A percentile compares a stretch with the other conserved stretches of the same genome.
Evolutionary conservation across 495 filamentous ascomycete genomes (phyloP).

Genomic region (Hyaloscypha finlandica): DNA sequence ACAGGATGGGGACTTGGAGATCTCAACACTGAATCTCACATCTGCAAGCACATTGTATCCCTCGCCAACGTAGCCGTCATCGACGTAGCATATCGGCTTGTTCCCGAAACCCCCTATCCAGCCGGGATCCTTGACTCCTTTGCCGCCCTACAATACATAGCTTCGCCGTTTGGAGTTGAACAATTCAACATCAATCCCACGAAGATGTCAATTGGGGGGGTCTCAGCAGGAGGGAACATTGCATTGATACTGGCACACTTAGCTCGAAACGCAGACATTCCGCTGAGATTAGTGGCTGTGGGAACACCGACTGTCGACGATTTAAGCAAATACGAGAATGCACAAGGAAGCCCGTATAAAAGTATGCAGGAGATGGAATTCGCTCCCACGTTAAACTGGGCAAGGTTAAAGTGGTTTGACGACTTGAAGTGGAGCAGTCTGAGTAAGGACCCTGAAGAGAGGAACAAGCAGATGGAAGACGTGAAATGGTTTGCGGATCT

Average conservation of each 20-base stretch:
- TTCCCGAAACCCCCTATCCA: constrained; percentile 9
- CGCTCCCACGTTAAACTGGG: constrained; percentile 15
- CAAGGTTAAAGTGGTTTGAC: constrained; percentile 8
- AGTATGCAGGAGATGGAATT: constrained; percentile 20
- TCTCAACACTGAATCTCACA: constrained; percentile 12
- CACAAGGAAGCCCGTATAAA: constrained; percentile 1
- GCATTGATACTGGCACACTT: constrained; percentile 43
- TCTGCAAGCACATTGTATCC: constrained; percentile 13
- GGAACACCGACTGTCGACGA: constrained; percentile 13
- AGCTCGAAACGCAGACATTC: constrained; percentile 36
- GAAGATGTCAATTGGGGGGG: constrained; percentile 42
- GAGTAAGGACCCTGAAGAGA: background rate
- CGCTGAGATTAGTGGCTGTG: constrained; percentile 26
- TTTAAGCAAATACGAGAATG: constrained; percentile 11
- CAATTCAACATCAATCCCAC: constrained; percentile 12
- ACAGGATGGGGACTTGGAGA: constrained; percentile 14
- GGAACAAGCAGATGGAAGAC: constrained; percentile 29
- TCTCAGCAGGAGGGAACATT: constrained; percentile 51
- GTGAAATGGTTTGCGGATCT: constrained; percentile 35
- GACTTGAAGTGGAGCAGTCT: constrained; percentile 13
- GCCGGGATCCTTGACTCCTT: constrained; percentile 15
- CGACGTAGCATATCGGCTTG: constrained; percentile 16
- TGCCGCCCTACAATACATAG: constrained; percentile 10
- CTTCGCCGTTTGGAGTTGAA: constrained; percentile 1
- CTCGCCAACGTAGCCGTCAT: constrained; percentile 9